These are phyloP conservation scores for Verticillium isaacii DNA, from an alignment of 2,329 filamentous ascomycete species.

Conservation along the genomic window DNA sequence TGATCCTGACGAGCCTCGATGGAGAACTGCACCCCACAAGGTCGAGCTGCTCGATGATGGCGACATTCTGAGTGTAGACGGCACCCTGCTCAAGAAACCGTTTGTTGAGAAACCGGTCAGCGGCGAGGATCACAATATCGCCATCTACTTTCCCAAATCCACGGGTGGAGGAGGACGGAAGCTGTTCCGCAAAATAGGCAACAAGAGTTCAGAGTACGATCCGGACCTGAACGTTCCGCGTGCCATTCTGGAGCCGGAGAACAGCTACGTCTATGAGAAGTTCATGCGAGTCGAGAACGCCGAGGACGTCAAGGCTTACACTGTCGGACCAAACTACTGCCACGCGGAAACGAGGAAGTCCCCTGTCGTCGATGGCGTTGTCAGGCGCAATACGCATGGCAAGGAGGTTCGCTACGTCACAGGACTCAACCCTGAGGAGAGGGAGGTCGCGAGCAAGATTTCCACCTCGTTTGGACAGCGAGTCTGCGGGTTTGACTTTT, in stretches of 20 bases:
- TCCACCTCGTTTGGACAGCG: constrained; percentile 88
- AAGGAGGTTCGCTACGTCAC: constrained; percentile 97
- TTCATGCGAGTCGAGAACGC: constrained; percentile 96
- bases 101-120: constrained; percentile 99
- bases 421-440: constrained; percentile 72
- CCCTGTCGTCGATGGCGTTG: constrained; percentile 92
- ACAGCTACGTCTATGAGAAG: constrained; percentile 95
- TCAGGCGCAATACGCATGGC: constrained; percentile 92
- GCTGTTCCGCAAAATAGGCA: constrained; percentile 94
- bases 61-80: constrained; percentile 85
- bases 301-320: constrained; percentile 98
- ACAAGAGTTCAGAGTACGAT: constrained; percentile 96
- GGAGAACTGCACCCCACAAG: constrained; percentile 51
- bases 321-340: constrained; percentile 86
- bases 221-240: constrained; percentile 70
- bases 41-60: constrained; percentile 88
- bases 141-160: constrained; percentile 91
- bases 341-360: constrained; percentile 97
- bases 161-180: constrained; percentile 85
- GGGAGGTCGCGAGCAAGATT: constrained; percentile 82
- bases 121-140: constrained; percentile 97
- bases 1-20: constrained; percentile 56
- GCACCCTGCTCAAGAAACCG: constrained; percentile 75
- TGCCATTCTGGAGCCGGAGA: constrained; percentile 71
- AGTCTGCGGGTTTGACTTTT: constrained; percentile 91